Percentiles rank a stretch among this genome's conserved stretches.
These are phyloP conservation scores for Diaporthe velutina DNA, from an alignment of 2,329 filamentous ascomycete genomes.

Conservation along the genomic window DNA sequence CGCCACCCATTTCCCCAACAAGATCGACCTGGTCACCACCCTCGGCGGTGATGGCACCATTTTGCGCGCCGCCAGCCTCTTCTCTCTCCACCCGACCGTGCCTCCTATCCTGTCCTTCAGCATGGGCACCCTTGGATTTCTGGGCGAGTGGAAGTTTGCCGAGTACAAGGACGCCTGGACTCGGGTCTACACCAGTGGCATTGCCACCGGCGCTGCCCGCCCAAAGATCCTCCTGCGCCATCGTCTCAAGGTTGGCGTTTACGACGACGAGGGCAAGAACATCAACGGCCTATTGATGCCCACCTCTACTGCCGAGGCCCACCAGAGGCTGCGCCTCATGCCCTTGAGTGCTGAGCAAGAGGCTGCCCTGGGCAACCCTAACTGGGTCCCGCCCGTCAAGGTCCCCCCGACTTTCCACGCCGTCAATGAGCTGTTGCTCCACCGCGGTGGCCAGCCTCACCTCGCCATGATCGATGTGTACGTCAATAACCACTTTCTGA, in stretches of 20 bases:
- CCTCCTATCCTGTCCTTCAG: conserved; percentile 95
- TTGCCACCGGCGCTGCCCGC: conserved; percentile 61
- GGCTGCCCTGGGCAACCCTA: conserved; percentile 36
- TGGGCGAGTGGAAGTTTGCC: conserved; percentile 95
- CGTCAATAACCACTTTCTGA: conserved; percentile 89
- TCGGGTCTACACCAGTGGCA: conserved; percentile 88
- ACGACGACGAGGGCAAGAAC: conserved; percentile 74
- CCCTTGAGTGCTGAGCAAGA: conserved; percentile 39
- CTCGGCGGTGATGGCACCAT: conserved; percentile 96
- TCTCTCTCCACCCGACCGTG: conserved; percentile 83
- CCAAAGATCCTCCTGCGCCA: conserved; percentile 89
- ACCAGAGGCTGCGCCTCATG: conserved; percentile 50
- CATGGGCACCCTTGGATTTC: conserved; percentile 95
- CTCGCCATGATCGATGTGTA: conserved; percentile 93
- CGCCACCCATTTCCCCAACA: conserved; percentile 72
- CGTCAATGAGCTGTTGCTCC: conserved; percentile 95
- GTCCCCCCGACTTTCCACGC: conserved; percentile 69
- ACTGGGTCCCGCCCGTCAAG: conserved; percentile 36
- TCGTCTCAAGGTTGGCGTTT: conserved; percentile 87
- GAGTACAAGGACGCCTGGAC: conserved; percentile 94
- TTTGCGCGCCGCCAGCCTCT: conserved; percentile 86
- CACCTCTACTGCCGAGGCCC: conserved; percentile 59
- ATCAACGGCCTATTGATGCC: conserved; percentile 67
- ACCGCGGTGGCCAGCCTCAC: conserved; percentile 90
- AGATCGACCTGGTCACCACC: conserved; percentile 90